A percentile compares a stretch with the other conserved stretches of the same genome.
These are phyloP conservation scores for Taphrina betulina DNA, from an alignment of 1,139 yeast species.

Conservation along the genomic window DNA sequence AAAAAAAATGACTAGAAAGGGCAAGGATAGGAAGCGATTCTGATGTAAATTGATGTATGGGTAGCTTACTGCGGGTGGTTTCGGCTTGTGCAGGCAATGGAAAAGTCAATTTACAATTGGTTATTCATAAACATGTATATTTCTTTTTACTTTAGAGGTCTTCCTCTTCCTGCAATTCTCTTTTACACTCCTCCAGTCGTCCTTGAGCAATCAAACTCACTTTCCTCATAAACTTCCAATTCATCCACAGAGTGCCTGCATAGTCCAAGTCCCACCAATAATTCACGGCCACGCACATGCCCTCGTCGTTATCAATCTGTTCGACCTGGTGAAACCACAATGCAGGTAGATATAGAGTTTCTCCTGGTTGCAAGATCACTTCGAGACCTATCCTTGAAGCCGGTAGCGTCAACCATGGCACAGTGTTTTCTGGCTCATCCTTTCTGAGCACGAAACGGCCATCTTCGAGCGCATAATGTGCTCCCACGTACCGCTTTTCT, in stretches of 20 bases:
- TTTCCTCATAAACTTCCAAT: constrained; percentile 31
- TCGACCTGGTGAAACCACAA: constrained; percentile 48
- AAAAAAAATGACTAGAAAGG: constrained; percentile 17
- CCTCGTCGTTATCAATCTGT: constrained; percentile 41
- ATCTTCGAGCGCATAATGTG: background rate
- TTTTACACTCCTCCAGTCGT: background rate
- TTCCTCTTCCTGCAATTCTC: constrained; percentile 26
- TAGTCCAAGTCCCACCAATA: constrained; percentile 45
- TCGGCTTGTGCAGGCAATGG: background rate
- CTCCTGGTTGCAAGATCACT: constrained; percentile 45
- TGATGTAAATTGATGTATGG: too few species aligned
- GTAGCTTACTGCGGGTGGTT: background rate
- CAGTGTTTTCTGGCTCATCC: background rate
- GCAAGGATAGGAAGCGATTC: constrained; percentile 25
- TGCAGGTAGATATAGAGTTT: constrained; percentile 47
- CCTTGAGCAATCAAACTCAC: constrained; percentile 22
- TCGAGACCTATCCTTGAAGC: background rate
- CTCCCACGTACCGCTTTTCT: constrained; percentile 23
- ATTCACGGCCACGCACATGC: constrained; percentile 45
- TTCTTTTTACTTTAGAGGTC: background rate
- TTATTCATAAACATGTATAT: background rate
- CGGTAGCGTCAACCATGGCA: constrained; percentile 20
- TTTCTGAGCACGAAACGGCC: background rate
- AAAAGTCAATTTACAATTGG: background rate
- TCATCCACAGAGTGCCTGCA: constrained; percentile 35